Conservation (phyloP, 1,139 yeast species). For the Pneumocystis wakefieldiae region DNA sequence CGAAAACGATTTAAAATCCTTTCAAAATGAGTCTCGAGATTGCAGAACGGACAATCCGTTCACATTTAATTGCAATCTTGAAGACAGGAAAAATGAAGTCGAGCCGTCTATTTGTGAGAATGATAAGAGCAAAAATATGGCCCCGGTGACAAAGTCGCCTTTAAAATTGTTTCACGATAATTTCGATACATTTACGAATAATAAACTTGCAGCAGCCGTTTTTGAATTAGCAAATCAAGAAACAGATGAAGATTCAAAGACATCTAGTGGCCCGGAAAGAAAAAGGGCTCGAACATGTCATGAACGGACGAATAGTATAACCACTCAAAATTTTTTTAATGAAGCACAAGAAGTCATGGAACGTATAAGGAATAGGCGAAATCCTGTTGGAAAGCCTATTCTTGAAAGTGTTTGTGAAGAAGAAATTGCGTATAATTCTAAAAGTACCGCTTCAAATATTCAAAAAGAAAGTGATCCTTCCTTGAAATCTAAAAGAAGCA, state of each 20-base stretch:
- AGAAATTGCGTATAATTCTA: conserved; percentile 1
- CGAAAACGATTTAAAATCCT: not conserved
- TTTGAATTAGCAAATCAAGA: not conserved
- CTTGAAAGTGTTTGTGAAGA: conserved; percentile 10
- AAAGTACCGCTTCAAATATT: conserved; percentile 1
- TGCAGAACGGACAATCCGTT: not conserved
- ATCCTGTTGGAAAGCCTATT: conserved; percentile 7
- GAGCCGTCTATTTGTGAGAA: not conserved
- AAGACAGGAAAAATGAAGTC: not conserved
- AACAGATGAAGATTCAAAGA: not conserved
- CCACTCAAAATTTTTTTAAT: conserved; percentile 11
- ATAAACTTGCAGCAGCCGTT: conserved; percentile 4
- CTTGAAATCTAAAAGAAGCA: conserved; percentile 5
- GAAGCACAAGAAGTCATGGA: conserved; percentile 12
- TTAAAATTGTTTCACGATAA: conserved; percentile 12
- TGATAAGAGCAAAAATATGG: not conserved
- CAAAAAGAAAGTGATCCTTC: conserved; percentile 1
- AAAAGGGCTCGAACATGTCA: conserved; percentile 6
- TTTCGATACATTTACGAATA: conserved; percentile 12
- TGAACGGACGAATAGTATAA: conserved; percentile 11
- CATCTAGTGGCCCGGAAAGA: conserved; percentile 5
- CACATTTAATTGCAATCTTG: not conserved
- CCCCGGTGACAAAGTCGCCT: conserved; percentile 8
- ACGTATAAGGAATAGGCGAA: conserved; percentile 8
- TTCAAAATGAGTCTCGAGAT: not conserved